Evolutionary conservation across 768 basidiomycete species (phyloP), one percentile per base, ranked within the genome.

Genomic region (Tephrocybe sp.): DNA sequence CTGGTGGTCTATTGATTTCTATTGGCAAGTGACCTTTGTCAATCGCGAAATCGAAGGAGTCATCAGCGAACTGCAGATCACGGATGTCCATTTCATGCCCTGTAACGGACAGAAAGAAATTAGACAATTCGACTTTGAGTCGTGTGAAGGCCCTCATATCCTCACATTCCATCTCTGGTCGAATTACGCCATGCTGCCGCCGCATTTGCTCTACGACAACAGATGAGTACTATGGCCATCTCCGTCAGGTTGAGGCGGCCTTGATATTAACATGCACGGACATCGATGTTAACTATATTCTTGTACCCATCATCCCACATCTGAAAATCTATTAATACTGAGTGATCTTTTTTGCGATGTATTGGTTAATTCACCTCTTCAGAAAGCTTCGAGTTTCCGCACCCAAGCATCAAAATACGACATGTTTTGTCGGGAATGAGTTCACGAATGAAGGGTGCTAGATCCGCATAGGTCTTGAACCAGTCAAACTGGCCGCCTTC

Each of bases 11-110:
- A 20, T 5, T 12, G 15, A 36, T 9, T 11, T 34, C 0, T n/a
- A n/a, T 23, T 3, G 17, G 20, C 33, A 37, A 21, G 20, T 38
- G 12, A 70, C 74, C 90, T 79, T 94, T 94, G 68, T 94, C 92
- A 44, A 94, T 85, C 0, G 82, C 90, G 42, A 94, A 73, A 60
- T 94, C 90, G 56, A 94, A 90, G 0, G 76, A 74, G 3, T 69
- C 71, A 41, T 77, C 67, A 3, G 79, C 77, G 48, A 93, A 88
- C 10, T 71, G 65, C 24, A 94, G 69, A 12, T 79, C 65, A 10
- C 92, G 79, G 34, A 93, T 81, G 55, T 94, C 92, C 86, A 90
- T 93, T 67, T 87, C 88, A 49, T 80, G 74, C 91, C 91, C 90
- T 92, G 45, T 34, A 57, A 17, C 43, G 39, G 33, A 24, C 20